Evolutionary conservation across 2,329 filamentous ascomycete species (phyloP).

Genomic region (Rachicladosporium sp.): DNA sequence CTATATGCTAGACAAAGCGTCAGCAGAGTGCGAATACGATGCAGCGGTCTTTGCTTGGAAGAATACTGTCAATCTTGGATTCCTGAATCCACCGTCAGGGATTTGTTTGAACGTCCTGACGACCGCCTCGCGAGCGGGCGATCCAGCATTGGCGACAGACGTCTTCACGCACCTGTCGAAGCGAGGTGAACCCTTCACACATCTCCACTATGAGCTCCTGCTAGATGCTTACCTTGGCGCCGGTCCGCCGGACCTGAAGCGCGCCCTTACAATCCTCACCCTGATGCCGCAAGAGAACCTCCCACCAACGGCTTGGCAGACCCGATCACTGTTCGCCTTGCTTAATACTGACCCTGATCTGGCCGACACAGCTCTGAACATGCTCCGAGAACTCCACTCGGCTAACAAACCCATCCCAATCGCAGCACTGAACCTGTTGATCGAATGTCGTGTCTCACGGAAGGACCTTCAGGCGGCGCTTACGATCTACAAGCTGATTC

Average conservation of each 20-base stretch:
- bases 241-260: conserved; percentile 43
- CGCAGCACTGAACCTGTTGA: conserved; percentile 38
- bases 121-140: conserved; percentile 56
- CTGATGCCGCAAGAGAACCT: conserved; percentile 59
- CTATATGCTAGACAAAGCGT: conserved; percentile 64
- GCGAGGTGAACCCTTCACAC: conserved; percentile 44
- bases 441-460: conserved; percentile 38
- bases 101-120: conserved; percentile 57
- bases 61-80: conserved; percentile 44
- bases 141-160: conserved; percentile 56
- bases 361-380: conserved; percentile 40
- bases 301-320: conserved; percentile 45
- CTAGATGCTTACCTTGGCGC: conserved; percentile 54
- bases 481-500: conserved; percentile 49
- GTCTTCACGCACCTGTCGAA: conserved; percentile 55
- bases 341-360: conserved; percentile 38
- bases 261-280: conserved; percentile 56
- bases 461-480: conserved; percentile 39
- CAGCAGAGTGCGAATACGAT: conserved; percentile 45
- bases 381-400: conserved; percentile 44
- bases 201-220: conserved; percentile 69
- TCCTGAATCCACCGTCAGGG: conserved; percentile 52
- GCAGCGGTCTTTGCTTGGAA: conserved; percentile 63
- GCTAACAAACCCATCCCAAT: conserved; percentile 39
- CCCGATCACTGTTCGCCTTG: conserved; percentile 48